phyloP scores from a whole-genome alignment of 2,329 filamentous ascomycete species.

The Dactylonectria estremocensis region DNA sequence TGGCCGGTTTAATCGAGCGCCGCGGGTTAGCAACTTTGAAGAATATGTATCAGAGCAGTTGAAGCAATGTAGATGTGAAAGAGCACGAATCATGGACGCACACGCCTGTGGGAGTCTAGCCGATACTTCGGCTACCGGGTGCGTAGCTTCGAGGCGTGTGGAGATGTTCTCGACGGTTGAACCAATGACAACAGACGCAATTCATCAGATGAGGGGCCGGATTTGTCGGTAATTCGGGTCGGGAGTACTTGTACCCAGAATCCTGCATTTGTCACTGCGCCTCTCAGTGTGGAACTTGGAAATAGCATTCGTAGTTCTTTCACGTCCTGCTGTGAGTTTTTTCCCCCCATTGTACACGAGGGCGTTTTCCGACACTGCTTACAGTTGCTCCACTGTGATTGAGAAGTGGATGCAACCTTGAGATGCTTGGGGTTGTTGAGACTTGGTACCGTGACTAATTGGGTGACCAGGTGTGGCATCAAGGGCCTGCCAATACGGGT shows the following conservation, averaged over 20 bases:
- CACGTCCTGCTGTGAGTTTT: neutral
- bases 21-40: neutral
- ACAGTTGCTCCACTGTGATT: neutral
- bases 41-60: neutral
- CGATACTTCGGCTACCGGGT: slow-evolving; percentile 28
- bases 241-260: slow-evolving; percentile 22
- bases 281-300: neutral
- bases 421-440: neutral
- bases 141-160: neutral
- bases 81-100: too few relatives aligned
- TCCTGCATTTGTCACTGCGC: slow-evolving; percentile 4
- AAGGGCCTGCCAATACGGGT: too few relatives aligned
- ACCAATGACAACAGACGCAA: slow-evolving; percentile 11
- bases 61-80: neutral
- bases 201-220: neutral
- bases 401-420: neutral
- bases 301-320: slow-evolving; percentile 10
- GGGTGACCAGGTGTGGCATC: neutral
- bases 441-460: neutral
- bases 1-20: neutral
- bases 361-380: neutral
- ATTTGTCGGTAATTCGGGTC: slow-evolving; percentile 12
- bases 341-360: neutral
- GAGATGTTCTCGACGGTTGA: neutral
- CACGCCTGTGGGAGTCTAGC: neutral